Evolutionary conservation across 805 yeast species (phyloP).

Genomic region (Lachancea nothofagi): DNA sequence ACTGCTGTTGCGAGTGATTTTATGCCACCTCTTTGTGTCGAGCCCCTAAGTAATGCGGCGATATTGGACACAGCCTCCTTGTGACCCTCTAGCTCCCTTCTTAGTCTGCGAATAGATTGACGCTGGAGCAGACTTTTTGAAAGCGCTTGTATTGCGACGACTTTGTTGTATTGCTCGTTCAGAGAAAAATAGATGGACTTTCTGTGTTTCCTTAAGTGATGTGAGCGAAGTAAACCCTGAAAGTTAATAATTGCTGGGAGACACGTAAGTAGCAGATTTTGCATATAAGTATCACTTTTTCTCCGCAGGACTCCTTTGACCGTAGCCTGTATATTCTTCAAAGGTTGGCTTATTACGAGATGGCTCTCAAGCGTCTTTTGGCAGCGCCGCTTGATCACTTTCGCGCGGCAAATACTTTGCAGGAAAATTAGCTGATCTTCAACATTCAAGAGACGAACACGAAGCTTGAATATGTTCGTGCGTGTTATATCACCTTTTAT

Average conservation of each 20-base stretch:
- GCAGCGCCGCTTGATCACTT: conserved; percentile 26
- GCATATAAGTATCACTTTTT: not conserved
- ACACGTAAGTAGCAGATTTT: not conserved
- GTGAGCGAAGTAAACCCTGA: conserved; percentile 9
- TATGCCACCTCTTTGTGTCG: conserved; percentile 2
- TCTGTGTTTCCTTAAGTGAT: conserved; percentile 3
- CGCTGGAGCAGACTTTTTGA: not conserved
- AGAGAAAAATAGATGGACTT: conserved; percentile 4
- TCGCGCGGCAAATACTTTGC: conserved; percentile 39
- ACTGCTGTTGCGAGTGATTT: conserved; percentile 9
- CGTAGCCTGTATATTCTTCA: conserved; percentile 5
- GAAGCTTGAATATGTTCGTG: conserved; percentile 20
- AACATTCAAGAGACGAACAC: conserved; percentile 23
- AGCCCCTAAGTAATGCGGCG: conserved; percentile 7
- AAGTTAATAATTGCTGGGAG: not conserved
- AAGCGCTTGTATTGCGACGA: conserved; percentile 2
- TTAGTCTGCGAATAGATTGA: not conserved
- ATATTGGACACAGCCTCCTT: not conserved
- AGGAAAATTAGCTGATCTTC: conserved; percentile 28
- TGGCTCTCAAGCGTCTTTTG: not conserved
- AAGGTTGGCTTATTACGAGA: not conserved
- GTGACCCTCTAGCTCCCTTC: not conserved
- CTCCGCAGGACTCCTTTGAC: conserved; percentile 3
- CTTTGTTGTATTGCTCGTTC: not conserved
- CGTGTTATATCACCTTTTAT: conserved; percentile 42